Conservation (phyloP, 2,329 filamentous ascomycete species). For the Fonsecaea nubica region DNA sequence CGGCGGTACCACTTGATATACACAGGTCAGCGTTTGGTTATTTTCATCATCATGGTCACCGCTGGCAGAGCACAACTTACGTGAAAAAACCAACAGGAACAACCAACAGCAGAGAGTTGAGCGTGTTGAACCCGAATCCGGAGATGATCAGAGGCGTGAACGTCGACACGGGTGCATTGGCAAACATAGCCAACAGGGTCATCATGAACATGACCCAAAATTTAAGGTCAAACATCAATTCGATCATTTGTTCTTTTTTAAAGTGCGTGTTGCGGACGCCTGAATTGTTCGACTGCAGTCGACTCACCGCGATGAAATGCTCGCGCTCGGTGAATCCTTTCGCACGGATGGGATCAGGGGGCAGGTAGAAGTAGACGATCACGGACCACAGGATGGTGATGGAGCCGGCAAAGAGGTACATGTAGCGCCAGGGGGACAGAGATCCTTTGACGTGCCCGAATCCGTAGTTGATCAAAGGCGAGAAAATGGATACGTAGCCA, state of each 20-base stretch:
- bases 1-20: conserved; percentile 46
- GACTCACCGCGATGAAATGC: conserved; percentile 68
- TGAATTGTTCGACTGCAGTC: conserved; percentile 67
- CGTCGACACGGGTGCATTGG: conserved; percentile 69
- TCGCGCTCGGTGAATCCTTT: conserved; percentile 72
- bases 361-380: conserved; percentile 67
- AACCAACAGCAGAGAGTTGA: conserved; percentile 69
- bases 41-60: conserved; percentile 49
- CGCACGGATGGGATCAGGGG: conserved; percentile 69
- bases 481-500: conserved; percentile 54
- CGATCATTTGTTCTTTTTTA: conserved; percentile 64
- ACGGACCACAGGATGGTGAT: conserved; percentile 65
- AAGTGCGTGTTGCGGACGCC: conserved; percentile 67
- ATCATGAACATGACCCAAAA: conserved; percentile 68
- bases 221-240: conserved; percentile 64
- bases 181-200: conserved; percentile 71
- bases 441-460: conserved; percentile 67
- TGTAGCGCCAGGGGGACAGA: conserved; percentile 71
- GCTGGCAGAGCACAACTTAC: conserved; percentile 50
- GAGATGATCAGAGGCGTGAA: conserved; percentile 75
- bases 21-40: conserved; percentile 26
- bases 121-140: conserved; percentile 69
- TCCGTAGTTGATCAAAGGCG: conserved; percentile 67
- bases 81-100: conserved; percentile 62
- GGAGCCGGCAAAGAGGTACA: conserved; percentile 69